Evolutionary conservation across 371 early-diverging fungal species (phyloP), one percentile per base, ranked within the genome.

Genomic region (Rhizomucor pusillus): DNA sequence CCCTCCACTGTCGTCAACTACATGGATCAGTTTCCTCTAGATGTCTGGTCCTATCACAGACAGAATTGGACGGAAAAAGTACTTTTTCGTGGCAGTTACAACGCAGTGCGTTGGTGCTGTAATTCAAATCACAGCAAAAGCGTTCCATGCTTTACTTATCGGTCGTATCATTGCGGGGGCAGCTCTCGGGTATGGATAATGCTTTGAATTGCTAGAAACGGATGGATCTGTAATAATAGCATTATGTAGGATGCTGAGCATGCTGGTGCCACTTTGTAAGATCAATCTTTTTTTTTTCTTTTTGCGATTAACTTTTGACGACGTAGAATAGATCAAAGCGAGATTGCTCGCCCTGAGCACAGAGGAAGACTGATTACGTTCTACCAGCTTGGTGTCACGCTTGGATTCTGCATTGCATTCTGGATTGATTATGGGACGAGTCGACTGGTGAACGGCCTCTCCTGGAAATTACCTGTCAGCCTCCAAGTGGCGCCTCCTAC

Each of bases 281-380:
- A 43, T 12, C 11, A 41, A 53, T 2, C 29, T 46, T 23, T 23
- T 5, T 46, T 16, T 46, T 44, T 44, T 7, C n/a, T n/a, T n/a
- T n/a, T n/a, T n/a, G n/a, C n/a, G n/a, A n/a, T n/a, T n/a, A 25
- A 48, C 16, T 13, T 14, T 13, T 7, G 33, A 13, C 13, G 18
- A 12, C 13, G 22, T 13, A 20, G 18, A 3, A 25, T 43, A 76
- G 76, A 93, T 76, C 91, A 95, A 68, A 87, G 93, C 36, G 94
- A 96, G 52, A 82, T 96, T 13, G 87, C 97, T 3, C 86, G 90
- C 25, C 79, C 90, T 20, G 65, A 80, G 16, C 84, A 89, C 54
- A 87, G 97, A 65, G 98, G 98, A 29, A 76, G 90, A n/a, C 71
- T 97, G 22, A 88, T 91, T 40, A 85, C 93, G 14, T 75, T 94